A percentile compares a stretch with the other conserved stretches of the same genome.
These are phyloP conservation scores for Malbranchea zuffiana DNA, from an alignment of 2,329 filamentous ascomycete genomes.

Conservation along the genomic window DNA sequence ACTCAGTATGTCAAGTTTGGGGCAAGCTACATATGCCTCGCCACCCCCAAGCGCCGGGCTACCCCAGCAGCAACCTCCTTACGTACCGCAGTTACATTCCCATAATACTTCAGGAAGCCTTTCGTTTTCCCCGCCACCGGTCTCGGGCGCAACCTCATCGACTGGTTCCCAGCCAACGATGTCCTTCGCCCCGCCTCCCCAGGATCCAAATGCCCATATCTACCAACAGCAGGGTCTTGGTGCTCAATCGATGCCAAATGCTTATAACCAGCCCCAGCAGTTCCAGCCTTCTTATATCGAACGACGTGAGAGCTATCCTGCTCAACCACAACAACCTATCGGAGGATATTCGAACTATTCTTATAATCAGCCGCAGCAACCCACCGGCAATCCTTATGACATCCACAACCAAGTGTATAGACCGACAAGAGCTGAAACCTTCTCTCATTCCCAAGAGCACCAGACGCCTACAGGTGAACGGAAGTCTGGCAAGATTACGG, in stretches of 20 bases:
- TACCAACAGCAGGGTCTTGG: constrained; percentile 24
- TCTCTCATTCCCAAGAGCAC: no score
- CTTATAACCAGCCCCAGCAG: constrained; percentile 8
- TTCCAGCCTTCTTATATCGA: constrained; percentile 10
- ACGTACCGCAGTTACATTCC: constrained; percentile 15
- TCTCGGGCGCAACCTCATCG: no score
- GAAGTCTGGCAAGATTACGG: constrained; percentile 17
- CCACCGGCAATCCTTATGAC: constrained; percentile 26
- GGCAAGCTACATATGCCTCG: constrained; percentile 22
- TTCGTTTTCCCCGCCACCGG: constrained; percentile 21
- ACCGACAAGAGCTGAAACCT: constrained; percentile 35
- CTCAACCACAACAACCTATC: constrained; percentile 14
- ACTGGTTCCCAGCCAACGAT: constrained; percentile 13
- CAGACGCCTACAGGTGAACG: constrained; percentile 20
- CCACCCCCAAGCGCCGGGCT: constrained; percentile 29
- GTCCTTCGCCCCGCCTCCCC: constrained; percentile 20
- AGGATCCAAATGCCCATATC: constrained; percentile 28
- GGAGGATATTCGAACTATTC: constrained; percentile 35
- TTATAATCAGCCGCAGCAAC: constrained; percentile 28
- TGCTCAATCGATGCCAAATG: constrained; percentile 7
- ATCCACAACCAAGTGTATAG: constrained; percentile 38
- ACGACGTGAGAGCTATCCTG: background rate
- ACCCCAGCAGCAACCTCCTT: constrained; percentile 16
- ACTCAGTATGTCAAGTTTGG: background rate
- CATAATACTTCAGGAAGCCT: constrained; percentile 20